Evolutionary conservation across 75 land plant genomes (phyloP).

Genomic region (Cryptomeria japonica): DNA sequence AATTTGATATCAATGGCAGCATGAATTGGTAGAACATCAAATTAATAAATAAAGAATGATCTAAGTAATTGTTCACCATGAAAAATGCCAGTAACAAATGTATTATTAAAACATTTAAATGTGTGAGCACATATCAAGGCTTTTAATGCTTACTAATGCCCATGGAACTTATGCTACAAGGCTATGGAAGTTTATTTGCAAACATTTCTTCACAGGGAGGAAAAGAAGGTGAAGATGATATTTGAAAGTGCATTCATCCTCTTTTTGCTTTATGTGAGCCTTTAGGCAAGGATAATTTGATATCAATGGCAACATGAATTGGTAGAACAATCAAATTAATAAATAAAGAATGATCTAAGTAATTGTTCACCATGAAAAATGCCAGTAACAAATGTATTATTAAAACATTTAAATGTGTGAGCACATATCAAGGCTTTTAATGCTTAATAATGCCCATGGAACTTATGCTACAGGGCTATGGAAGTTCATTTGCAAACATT

Average conservation of each 20-base stretch:
- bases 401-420: background rate
- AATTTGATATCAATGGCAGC: background rate
- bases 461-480: slow-evolving; percentile 22
- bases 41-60: background rate
- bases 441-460: background rate
- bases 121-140: background rate
- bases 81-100: background rate
- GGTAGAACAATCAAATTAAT: background rate
- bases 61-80: background rate
- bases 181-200: slow-evolving; percentile 27
- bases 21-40: background rate
- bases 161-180: slow-evolving; percentile 13
- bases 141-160: background rate
- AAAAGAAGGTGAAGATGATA: slow-evolving; percentile 40
- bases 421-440: background rate
- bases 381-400: background rate
- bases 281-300: background rate
- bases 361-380: background rate
- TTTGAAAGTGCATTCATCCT: background rate
- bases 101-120: background rate
- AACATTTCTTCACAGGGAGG: slow-evolving; percentile 28
- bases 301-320: background rate
- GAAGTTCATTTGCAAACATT: slow-evolving; percentile 33
- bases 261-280: background rate
- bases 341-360: background rate